Base-by-base conservation (phyloP, 1,284 basidiomycete species). In the Phlebopus sp. region DNA sequence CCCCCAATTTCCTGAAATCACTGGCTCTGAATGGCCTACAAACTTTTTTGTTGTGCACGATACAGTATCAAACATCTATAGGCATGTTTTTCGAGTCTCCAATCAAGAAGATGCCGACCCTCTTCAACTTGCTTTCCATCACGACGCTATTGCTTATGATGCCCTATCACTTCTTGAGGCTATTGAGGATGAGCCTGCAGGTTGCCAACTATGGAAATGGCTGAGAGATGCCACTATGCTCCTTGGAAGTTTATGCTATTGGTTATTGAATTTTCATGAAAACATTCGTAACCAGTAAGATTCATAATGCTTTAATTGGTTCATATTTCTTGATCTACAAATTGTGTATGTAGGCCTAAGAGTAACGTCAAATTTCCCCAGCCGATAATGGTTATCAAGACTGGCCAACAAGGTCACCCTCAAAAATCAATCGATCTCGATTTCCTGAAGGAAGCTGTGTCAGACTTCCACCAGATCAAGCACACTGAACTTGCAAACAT, bases 351-450 rank as follows among this genome's bases (percentile, higher is more conserved):
- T 29, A 29, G 27, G 27, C 4, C 8, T 4, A 8, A 29, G 4
- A 29, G 27, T 14, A 41, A 48, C 18, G 18, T 57, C 5, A 11
- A 27, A 6, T 36, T 49, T n/a, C 52, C 38, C 13, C 39, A 53
- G 3, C 44, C 46, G n/a, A 51, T 61, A 1, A 52, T 17, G 1
- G 29, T 51, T 1, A 17, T 27, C 4, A 36, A 29, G 14, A 63
- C 47, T 41, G 50, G 57, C 5, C 31, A 41, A 21, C 50, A 41
- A 21, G 62, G 63, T 7, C 54, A 57, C 2, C 63, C 62, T 5
- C 41, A 44, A 3, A 64, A 60, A 43, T 10, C 48, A 2, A 53
- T 62, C 6, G 44, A 60, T 21, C 40, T 34, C 3, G 34, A 40
- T 5, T 57, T 58, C 36, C 44, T 64, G 0, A 11, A 42, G 5